A percentile compares a stretch with the other conserved stretches of the same genome.
phyloP scores from a whole-genome alignment of 805 yeast genomes.

The Debaryomyces hansenii region DNA sequence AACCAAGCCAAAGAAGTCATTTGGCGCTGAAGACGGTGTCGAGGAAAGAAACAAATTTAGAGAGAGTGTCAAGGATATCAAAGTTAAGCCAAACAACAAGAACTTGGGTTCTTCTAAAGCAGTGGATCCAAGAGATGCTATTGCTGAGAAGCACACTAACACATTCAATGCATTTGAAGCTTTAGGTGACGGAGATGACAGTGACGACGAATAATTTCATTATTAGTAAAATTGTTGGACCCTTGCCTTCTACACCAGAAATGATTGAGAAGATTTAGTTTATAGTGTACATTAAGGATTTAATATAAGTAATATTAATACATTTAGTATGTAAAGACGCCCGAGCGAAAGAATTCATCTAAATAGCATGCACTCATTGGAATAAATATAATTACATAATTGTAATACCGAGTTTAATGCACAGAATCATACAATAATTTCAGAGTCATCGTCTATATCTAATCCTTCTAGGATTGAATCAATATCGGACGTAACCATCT shows the following conservation, averaged over 20 bases:
- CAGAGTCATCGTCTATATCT: slow-evolving; percentile 33
- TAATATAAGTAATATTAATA: slow-evolving; percentile 1
- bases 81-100: slow-evolving; percentile 69
- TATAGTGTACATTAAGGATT: slow-evolving; percentile 1
- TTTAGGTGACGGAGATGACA: slow-evolving; percentile 59
- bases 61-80: slow-evolving; percentile 52
- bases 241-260: not conserved
- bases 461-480: slow-evolving; percentile 34
- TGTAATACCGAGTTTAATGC: too few relatives aligned
- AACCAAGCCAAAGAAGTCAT: slow-evolving; percentile 46
- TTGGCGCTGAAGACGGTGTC: slow-evolving; percentile 49
- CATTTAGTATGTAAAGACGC: not conserved
- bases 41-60: slow-evolving; percentile 48
- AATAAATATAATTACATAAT: too few relatives aligned
- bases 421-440: slow-evolving; percentile 17
- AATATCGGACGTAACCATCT: slow-evolving; percentile 31
- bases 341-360: not conserved
- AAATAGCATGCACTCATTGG: too few relatives aligned
- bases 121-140: slow-evolving; percentile 68
- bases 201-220: slow-evolving; percentile 10
- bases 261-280: not conserved
- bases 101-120: slow-evolving; percentile 74
- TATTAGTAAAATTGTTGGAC: not conserved
- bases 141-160: slow-evolving; percentile 64
- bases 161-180: slow-evolving; percentile 84